Base-by-base conservation (phyloP, 2,329 filamentous ascomycete species). In the Juglanconis juglandina region DNA sequence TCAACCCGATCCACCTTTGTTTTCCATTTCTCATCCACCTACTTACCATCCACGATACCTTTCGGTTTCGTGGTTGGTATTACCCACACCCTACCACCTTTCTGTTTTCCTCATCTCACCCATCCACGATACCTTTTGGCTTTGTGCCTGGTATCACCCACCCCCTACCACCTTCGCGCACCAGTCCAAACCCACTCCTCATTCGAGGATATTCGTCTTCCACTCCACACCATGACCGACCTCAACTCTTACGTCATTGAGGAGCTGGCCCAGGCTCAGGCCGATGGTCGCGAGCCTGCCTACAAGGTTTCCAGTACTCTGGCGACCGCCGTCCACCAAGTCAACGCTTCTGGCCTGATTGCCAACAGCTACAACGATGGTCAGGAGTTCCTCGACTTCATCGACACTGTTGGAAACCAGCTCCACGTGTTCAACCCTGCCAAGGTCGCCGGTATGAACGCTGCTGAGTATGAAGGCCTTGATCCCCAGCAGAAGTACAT, bases 321-420 rank as follows among this genome's bases (percentile, higher is more conserved):
- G 13, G 30, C 46, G 6, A 17, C 37, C 46, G 17, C 34, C n/a
- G 33, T 42, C 24, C 14, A 49, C 13, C 52, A 34, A 42, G 33
- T 58, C 17, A n/a, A 37, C 13, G 11, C 9, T 24, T 32, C 30
- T 33, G 46, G 46, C 24, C 2, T 34, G 11, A 32, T 56, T 10
- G 46, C 46, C 46, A 47, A 56, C 46, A 41, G 54, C 54, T 14
- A 14, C 35, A 35, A 32, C 24, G 33, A 50, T 30, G 46, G 46
- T 42, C 35, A 32, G 4, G 54, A 56, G 24, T 56, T 49, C 37
- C 46, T 56, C 24, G 30, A 39, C n/a, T 13, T 56, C 24, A 5
- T 56, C n/a, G 54, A 56, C 33, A 56, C 14, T 46, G 42, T 56
- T 11, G 54, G 54, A 24, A 9, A 42, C 9, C 54, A 56, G 39